Evolutionary conservation across 75 land plant species (phyloP), one percentile per base, ranked within the genome.

Genomic region (Sequoiadendron giganteum): DNA sequence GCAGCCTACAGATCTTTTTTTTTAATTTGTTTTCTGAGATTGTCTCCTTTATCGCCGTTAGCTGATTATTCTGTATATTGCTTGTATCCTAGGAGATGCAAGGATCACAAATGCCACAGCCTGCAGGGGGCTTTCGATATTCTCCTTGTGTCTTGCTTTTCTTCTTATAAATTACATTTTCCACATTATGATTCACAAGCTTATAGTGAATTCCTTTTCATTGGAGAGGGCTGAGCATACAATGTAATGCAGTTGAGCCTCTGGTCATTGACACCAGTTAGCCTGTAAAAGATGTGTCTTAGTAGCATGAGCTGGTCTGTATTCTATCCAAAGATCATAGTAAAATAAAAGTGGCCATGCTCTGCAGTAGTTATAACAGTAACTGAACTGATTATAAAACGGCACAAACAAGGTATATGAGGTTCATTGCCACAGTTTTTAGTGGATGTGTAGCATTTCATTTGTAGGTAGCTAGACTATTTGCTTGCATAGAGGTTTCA

Each of bases 181-280:
- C 30, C 10, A 28, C 47, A 82, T 47, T 82, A 34, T 25, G 14
- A 82, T 82, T 28, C n/a, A 45, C 32, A 82, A 82, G 10, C n/a
- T 47, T 49, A 39, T 39, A 10, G 4, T 47, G 10, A 47, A 45
- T 10, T 45, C 43, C 8, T 82, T 3, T 47, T 82, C 52, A 47
- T 3, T 1, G 13, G 84, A 10, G 32, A 47, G 48, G 47, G 49
- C 34, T 47, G 32, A 82, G 32, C 25, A n/a, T 47, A 47, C 25
- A 81, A 81, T 43, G 25, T 81, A 75, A 47, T 82, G 16, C 84
- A 82, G 47, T 45, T n/a, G 32, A 82, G 84, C 16, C 48, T 47
- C 84, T 82, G 84, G 11, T 82, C 84, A 47, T 47, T 40, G 28
- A 13, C 28, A 34, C 39, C 39, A 82, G 28, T 21, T 65, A 2